Evolutionary conservation across 2,329 filamentous ascomycete genomes (phyloP).

Genomic region (Aureobasidium musti): DNA sequence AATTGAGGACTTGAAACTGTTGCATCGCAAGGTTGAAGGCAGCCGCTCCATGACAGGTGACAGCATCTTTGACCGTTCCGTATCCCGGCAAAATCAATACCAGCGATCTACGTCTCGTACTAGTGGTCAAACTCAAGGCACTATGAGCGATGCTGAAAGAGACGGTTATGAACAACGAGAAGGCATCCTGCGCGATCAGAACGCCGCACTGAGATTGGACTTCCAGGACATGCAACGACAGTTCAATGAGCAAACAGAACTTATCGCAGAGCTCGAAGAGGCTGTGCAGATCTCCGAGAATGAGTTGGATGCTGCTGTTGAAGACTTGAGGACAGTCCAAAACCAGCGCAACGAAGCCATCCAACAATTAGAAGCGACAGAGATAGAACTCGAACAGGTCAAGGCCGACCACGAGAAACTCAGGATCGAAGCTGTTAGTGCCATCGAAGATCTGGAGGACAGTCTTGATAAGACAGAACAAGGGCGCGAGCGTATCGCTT

Average conservation of each 20-base stretch:
- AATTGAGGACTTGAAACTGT: constrained; percentile 93
- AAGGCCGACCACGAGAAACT: constrained; percentile 55
- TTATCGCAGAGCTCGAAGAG: constrained; percentile 72
- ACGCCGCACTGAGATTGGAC: constrained; percentile 81
- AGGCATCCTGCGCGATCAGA: constrained; percentile 78
- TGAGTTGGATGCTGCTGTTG: constrained; percentile 75
- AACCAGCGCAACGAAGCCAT: constrained; percentile 84
- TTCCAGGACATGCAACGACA: constrained; percentile 87
- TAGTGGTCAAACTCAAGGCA: constrained; percentile 68
- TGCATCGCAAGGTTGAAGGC: constrained; percentile 69
- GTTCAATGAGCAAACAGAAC: constrained; percentile 74
- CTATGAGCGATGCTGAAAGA: constrained; percentile 72
- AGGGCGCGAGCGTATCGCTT: constrained; percentile 68
- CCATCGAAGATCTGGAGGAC: constrained; percentile 53
- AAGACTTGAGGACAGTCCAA: constrained; percentile 77
- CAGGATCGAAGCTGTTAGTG: constrained; percentile 60
- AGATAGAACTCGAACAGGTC: constrained; percentile 58
- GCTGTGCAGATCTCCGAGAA: constrained; percentile 71
- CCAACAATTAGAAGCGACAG: constrained; percentile 67
- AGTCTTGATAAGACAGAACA: constrained; percentile 64
- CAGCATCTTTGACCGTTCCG: constrained; percentile 91
- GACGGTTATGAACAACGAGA: constrained; percentile 85
- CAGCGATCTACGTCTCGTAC: constrained; percentile 72
- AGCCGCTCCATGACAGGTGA: constrained; percentile 69
- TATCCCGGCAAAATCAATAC: constrained; percentile 70